These are phyloP conservation scores for Cadophora sp. DNA, from an alignment of 2,329 filamentous ascomycete species.

Conservation along the genomic window DNA sequence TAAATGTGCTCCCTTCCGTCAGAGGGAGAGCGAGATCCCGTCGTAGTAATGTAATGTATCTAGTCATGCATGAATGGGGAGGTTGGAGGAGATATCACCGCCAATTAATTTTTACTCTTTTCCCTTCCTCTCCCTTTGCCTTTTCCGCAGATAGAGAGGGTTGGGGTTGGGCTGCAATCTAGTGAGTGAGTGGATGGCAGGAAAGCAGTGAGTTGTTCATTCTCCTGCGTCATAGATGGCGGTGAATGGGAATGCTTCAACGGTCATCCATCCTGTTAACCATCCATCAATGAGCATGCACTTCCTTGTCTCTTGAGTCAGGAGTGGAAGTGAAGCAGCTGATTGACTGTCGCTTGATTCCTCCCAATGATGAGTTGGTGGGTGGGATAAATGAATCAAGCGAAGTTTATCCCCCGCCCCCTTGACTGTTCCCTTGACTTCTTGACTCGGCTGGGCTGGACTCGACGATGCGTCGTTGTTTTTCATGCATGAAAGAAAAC, in stretches of 20 bases:
- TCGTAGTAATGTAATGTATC: constrained; percentile 28
- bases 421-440: neutral
- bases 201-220: constrained; percentile 25
- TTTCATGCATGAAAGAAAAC: constrained; percentile 11
- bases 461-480: neutral
- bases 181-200: neutral
- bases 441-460: constrained; percentile 13
- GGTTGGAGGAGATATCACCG: constrained; percentile 35
- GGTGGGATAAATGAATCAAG: neutral
- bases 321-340: constrained; percentile 20
- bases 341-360: constrained; percentile 6
- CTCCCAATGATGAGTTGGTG: neutral
- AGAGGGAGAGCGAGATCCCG: constrained; percentile 4
- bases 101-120: constrained; percentile 25
- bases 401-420: constrained; percentile 12
- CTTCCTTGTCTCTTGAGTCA: constrained; percentile 24
- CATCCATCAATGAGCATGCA: constrained; percentile 20
- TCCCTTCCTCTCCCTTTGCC: neutral
- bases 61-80: constrained; percentile 34
- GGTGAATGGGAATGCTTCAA: constrained; percentile 23
- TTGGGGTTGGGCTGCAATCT: constrained; percentile 8
- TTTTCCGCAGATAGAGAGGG: constrained; percentile 12
- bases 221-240: constrained; percentile 23
- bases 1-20: constrained; percentile 6
- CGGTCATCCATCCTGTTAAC: constrained; percentile 19